Evolutionary conservation across 176 grass and related monocot species (phyloP).

Genomic region (Ensete ventricosum): DNA sequence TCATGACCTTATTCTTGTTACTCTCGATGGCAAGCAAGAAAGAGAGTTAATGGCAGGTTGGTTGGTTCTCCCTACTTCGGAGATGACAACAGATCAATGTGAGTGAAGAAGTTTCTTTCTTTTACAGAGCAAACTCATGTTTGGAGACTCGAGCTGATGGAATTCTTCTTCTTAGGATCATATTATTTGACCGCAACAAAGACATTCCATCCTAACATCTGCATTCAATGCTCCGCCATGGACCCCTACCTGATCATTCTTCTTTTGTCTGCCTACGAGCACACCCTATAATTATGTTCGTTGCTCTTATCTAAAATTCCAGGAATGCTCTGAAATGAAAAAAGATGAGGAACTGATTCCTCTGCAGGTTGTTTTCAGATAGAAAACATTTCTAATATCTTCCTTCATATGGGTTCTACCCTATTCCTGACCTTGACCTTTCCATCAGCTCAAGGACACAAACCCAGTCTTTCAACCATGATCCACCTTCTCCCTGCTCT

Average conservation of each 20-base stretch:
- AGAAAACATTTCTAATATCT: neutral
- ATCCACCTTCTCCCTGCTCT: neutral
- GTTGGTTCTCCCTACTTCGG: too few relatives aligned
- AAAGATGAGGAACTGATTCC: neutral
- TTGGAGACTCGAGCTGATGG: too few relatives aligned
- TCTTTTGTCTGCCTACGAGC: neutral
- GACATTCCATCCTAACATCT: neutral
- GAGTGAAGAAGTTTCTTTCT: too few relatives aligned
- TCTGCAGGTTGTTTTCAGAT: neutral
- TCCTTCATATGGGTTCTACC: neutral
- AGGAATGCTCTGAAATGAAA: neutral
- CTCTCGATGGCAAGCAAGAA: too few relatives aligned
- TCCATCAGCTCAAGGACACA: neutral
- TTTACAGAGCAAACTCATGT: too few relatives aligned
- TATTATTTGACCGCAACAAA: neutral
- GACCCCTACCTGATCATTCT: conserved; percentile 4
- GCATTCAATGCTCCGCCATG: neutral
- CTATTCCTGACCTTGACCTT: neutral
- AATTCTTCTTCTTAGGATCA: too few relatives aligned
- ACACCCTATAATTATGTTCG: neutral
- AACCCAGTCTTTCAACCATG: neutral
- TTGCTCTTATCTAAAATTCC: neutral
- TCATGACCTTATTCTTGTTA: too few relatives aligned
- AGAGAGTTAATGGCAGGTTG: too few relatives aligned
- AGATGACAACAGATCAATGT: too few relatives aligned